Conservation (phyloP, 352 stramenopile genomes). For the Phytophthora megakarya region DNA sequence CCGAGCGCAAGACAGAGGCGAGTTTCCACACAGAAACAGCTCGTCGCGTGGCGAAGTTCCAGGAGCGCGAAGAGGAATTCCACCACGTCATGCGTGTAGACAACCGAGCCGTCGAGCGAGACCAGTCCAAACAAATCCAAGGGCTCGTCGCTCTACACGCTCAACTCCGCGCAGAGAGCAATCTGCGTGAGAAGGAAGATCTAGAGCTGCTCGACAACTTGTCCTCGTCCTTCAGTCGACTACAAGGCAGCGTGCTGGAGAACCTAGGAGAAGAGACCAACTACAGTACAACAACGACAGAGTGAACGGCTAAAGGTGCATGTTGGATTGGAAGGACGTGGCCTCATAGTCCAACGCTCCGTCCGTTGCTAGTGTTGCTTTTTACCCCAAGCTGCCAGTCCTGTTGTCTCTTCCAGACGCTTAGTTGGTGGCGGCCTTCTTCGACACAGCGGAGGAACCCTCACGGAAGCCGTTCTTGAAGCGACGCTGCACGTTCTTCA, state of each 20-base stretch:
- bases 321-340: conserved; percentile 50
- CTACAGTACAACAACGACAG: no score
- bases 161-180: conserved; percentile 58
- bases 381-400: conserved; percentile 48
- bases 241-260: conserved; percentile 83
- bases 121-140: conserved; percentile 53
- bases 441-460: conserved; percentile 84
- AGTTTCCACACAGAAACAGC: conserved; percentile 77
- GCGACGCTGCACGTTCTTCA: conserved; percentile 97
- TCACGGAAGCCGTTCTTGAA: conserved; percentile 99
- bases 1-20: conserved; percentile 60
- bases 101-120: conserved; percentile 56
- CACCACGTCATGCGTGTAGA: conserved; percentile 73
- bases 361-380: conserved; percentile 39
- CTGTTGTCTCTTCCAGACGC: conserved; percentile 31
- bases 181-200: conserved; percentile 70
- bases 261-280: conserved; percentile 71
- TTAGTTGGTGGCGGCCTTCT: conserved; percentile 92
- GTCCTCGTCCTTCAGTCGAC: conserved; percentile 66
- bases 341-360: no score
- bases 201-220: conserved; percentile 84
- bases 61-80: conserved; percentile 63
- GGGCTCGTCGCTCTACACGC: conserved; percentile 53
- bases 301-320: conserved; percentile 42
- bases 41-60: conserved; percentile 59